Evolutionary conservation across 345 rosid species (phyloP).

Genomic region (Nasturtium officinale): DNA sequence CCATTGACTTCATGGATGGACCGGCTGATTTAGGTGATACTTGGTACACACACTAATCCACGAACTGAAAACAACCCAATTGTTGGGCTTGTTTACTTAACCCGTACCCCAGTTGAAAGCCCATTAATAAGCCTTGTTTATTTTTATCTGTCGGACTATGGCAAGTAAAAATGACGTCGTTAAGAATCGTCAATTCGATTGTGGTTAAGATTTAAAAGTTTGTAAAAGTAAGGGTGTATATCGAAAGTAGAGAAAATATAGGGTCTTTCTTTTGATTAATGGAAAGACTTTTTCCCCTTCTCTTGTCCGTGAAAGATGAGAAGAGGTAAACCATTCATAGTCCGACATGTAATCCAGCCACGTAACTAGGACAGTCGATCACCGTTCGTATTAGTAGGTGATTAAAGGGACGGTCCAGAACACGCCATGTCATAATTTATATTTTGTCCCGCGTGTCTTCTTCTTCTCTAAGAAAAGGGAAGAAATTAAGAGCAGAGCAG

Average conservation of each 20-base stretch:
- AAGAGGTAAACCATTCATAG: slow-evolving; percentile 36
- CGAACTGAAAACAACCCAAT: background rate
- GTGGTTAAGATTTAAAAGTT: background rate
- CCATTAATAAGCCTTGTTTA: background rate
- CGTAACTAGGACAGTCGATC: slow-evolving; percentile 14
- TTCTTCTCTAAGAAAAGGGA: slow-evolving; percentile 14
- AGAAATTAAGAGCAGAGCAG: background rate
- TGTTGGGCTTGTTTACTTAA: background rate
- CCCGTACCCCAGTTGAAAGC: background rate
- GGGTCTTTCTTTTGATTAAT: background rate
- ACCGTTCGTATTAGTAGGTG: slow-evolving; percentile 21
- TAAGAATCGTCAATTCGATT: background rate
- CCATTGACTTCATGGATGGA: background rate
- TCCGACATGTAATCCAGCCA: slow-evolving; percentile 41
- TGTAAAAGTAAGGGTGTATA: background rate
- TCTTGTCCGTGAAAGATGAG: slow-evolving; percentile 33
- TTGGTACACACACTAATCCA: background rate
- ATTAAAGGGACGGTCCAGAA: slow-evolving; percentile 2
- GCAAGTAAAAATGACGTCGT: background rate
- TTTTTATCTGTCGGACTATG: background rate
- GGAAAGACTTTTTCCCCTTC: slow-evolving; percentile 26
- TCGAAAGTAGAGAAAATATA: background rate
- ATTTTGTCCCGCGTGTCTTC: background rate
- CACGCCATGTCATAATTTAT: slow-evolving; percentile 29
- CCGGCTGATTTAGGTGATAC: background rate